A percentile compares a stretch with the other conserved stretches of the same genome.
phyloP scores from a whole-genome alignment of 176 grass and related monocot species.

The Coix lacrymajobi region DNA sequence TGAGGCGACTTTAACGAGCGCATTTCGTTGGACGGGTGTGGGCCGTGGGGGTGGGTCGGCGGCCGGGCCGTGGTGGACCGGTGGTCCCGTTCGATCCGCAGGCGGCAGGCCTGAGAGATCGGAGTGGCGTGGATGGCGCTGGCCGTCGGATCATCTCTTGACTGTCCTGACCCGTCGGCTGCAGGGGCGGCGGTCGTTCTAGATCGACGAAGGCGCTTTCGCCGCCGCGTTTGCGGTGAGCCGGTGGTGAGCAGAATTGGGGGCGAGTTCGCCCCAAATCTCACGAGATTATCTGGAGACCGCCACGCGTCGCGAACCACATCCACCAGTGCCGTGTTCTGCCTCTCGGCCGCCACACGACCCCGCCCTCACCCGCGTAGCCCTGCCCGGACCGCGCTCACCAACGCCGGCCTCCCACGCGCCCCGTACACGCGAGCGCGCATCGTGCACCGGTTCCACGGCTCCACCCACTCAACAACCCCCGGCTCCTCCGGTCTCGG shows the following conservation, averaged over 20 bases:
- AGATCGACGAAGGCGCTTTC: not conserved
- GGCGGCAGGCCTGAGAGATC: constrained; percentile 5
- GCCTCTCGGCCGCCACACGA: constrained; percentile 43
- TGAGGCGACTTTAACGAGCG: constrained; percentile 4
- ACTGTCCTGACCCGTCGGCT: not conserved
- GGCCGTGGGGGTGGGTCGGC: not conserved
- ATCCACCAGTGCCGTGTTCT: constrained; percentile 33
- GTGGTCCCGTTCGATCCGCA: constrained; percentile 14
- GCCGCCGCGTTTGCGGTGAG: constrained; percentile 9
- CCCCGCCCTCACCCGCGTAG: not conserved
- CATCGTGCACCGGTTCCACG: constrained; percentile 23
- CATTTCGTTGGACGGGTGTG: not conserved
- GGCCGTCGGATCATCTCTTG: constrained; percentile 20
- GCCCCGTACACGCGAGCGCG: not conserved
- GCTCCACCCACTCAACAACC: not conserved
- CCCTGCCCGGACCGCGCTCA: not conserved
- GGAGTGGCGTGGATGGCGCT: not conserved
- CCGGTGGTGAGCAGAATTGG: not conserved
- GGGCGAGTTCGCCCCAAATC: not conserved
- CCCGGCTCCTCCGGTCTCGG: not conserved
- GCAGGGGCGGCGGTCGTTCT: not conserved
- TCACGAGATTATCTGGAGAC: not conserved
- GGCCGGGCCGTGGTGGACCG: not conserved
- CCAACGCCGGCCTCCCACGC: not conserved
- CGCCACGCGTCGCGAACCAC: constrained; percentile 20